Conservation (phyloP, 2,329 filamentous ascomycete genomes). For the Epichloe glyceriae region DNA sequence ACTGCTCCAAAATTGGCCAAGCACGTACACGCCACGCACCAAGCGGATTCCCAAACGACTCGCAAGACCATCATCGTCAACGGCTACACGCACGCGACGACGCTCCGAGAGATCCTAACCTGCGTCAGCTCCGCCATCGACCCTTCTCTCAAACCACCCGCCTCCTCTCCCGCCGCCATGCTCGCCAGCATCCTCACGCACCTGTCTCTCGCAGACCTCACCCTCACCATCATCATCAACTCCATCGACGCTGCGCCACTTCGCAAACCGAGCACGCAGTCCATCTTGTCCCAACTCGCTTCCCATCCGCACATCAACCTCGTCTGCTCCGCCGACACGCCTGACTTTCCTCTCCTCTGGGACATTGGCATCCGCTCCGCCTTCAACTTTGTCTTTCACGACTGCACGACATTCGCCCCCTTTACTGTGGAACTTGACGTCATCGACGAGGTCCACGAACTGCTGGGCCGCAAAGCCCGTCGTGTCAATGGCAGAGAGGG, state of each 20-base stretch:
- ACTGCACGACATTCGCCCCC: constrained; percentile 78
- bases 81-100: constrained; percentile 59
- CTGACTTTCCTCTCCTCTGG: constrained; percentile 80
- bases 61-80: constrained; percentile 67
- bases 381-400: constrained; percentile 83
- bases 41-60: constrained; percentile 20
- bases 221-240: constrained; percentile 63
- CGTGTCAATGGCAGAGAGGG: constrained; percentile 82
- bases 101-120: constrained; percentile 54
- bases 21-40: constrained; percentile 36
- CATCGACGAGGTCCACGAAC: constrained; percentile 79
- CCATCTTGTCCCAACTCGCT: constrained; percentile 63
- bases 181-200: constrained; percentile 51
- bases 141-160: constrained; percentile 33
- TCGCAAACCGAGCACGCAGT: constrained; percentile 56
- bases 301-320: constrained; percentile 60
- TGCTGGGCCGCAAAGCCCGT: constrained; percentile 68
- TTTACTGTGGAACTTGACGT: constrained; percentile 64
- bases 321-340: constrained; percentile 73
- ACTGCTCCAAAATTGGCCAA: constrained; percentile 64
- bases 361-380: constrained; percentile 72
- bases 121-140: constrained; percentile 54
- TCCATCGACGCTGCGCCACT: constrained; percentile 73
- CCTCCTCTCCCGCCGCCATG: constrained; percentile 55
- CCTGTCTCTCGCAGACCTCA: constrained; percentile 31